Percentiles rank a stretch among this genome's conserved stretches.
phyloP scores from a whole-genome alignment of 2,329 filamentous ascomycete species.

The Delphinella strobiligena region DNA sequence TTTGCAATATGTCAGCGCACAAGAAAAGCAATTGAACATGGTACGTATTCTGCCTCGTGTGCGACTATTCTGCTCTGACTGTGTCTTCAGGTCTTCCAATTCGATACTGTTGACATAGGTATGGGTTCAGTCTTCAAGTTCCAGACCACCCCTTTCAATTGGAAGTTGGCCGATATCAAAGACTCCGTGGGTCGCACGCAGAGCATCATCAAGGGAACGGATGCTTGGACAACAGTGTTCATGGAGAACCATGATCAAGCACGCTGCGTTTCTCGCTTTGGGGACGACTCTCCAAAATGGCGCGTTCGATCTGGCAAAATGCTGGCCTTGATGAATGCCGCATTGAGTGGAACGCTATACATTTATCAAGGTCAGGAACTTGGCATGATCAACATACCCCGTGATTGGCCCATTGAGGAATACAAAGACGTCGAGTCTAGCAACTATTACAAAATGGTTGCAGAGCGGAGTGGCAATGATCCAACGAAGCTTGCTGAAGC shows the following conservation, averaged over 20 bases:
- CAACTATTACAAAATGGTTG: constrained; percentile 30
- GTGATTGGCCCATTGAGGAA: constrained; percentile 48
- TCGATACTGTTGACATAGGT: constrained; percentile 43
- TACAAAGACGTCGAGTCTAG: constrained; percentile 54
- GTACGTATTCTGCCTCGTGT: constrained; percentile 15
- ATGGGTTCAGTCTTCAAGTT: constrained; percentile 14
- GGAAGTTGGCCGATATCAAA: constrained; percentile 2
- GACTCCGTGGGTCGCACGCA: constrained; percentile 13
- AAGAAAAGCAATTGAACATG: constrained; percentile 52
- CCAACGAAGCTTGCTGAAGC: constrained; percentile 31
- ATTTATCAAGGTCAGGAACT: constrained; percentile 62
- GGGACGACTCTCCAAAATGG: constrained; percentile 37
- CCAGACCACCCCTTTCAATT: constrained; percentile 1
- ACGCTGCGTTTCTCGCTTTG: constrained; percentile 43
- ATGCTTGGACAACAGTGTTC: constrained; percentile 54
- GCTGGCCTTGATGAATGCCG: constrained; percentile 43
- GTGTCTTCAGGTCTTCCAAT: constrained; percentile 2
- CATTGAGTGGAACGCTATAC: constrained; percentile 52
- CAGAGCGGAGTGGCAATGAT: constrained; percentile 20
- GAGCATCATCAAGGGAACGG: constrained; percentile 41
- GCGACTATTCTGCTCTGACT: neutral
- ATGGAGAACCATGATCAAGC: constrained; percentile 57
- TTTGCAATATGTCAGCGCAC: constrained; percentile 39
- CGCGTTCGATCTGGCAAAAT: constrained; percentile 45
- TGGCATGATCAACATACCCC: constrained; percentile 53